Evolutionary conservation across 1,284 basidiomycete species (phyloP), one percentile per base, ranked within the genome.

Genomic region (Fomitopsis pinicola): DNA sequence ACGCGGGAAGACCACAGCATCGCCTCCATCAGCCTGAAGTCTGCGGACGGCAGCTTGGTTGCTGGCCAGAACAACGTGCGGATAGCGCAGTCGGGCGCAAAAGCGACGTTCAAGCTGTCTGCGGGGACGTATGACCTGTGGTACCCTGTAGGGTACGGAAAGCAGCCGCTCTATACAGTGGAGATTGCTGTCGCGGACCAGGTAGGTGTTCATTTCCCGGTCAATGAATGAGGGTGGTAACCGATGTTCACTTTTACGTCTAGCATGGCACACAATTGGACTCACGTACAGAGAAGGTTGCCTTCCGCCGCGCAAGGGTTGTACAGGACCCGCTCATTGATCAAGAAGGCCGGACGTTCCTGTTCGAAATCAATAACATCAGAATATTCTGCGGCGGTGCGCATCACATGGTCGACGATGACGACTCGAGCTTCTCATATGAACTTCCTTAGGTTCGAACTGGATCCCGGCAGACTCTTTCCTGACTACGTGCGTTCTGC

Each of bases 391-490:
- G 89, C 68, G 95, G 92, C 64, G 94, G 89, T 82, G 62, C 33
- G n/a, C 42, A 4, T 40, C 17, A 54, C 22, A 17, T 10, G 33
- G n/a, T n/a, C n/a, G 28, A 38, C 35, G 35, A 38, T 38, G 35
- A 36, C 35, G 52, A 22, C n/a, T 1, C 14, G 12, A 15, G 12
- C 1, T 10, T 40, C 22, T 26, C 30, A 44, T 9, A 6, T 22
- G 12, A 15, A 10, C 19, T 50, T 33, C 48, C 28, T 2, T 55
- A 88, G 89, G 92, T 48, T 92, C 91, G 2, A 97, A 96, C 73
- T 97, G 94, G 94, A 96, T 97, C 67, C 94, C 94, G 3, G 90
- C 89, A 0, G 93, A 96, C 72, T 92, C 86, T 4, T 94, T 96
- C 75, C 75, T 95, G 46, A 94, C 94, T 1, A 88, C 83, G 86